Evolutionary conservation across 176 grass and related monocot genomes (phyloP), one percentile per base, ranked within the genome.

Genomic region (Microstegium vimineum): DNA sequence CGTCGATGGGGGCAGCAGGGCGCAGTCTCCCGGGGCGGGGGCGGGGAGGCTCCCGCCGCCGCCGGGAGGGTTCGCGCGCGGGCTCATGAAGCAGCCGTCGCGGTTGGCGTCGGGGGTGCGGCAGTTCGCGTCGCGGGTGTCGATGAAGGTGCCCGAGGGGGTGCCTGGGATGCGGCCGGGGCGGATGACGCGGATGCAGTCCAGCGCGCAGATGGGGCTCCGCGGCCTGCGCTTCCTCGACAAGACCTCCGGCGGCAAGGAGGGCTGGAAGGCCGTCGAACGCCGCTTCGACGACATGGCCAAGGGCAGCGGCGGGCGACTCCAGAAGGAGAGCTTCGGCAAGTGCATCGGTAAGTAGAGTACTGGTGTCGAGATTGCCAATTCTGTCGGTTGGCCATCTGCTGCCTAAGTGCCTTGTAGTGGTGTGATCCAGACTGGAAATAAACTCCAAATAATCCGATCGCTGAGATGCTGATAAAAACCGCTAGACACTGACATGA

Each of bases 251-350:
- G 83, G 89, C 4, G 80, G 90, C 27, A 93, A 98, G 56, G 92
- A 91, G 22, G 95, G 95, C 1, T 98, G 92, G 92, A 89, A 90
- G 73, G 62, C 90, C 33, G 91, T 98, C 6, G 95, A 95, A 26
- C 90, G 88, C 62, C 88, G 92, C 51, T 98, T 98, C 73, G 89
- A 91, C 1, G 88, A 98, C 18, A 92, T 93, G 78, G 77, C 43
- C 73, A 88, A 77, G 74, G 81, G 66, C 14, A 28, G 69, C 61
- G n/a, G 57, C 34, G 92, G 90, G 0, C 81, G 89, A 2, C 86
- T 98, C 13, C 86, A 77, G 60, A 98, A 90, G 82, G 95, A 98
- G 89, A 88, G 86, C 82, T 98, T 98, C 81, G 92, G 90, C 70
- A 91, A 91, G 77, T 98, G 95, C 86, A 98, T 98, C 82, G 95